Evolutionary conservation across 192 early-diverging fungal species (phyloP), one percentile per base, ranked within the genome.

Genomic region (Backusella parvicylindrica): DNA sequence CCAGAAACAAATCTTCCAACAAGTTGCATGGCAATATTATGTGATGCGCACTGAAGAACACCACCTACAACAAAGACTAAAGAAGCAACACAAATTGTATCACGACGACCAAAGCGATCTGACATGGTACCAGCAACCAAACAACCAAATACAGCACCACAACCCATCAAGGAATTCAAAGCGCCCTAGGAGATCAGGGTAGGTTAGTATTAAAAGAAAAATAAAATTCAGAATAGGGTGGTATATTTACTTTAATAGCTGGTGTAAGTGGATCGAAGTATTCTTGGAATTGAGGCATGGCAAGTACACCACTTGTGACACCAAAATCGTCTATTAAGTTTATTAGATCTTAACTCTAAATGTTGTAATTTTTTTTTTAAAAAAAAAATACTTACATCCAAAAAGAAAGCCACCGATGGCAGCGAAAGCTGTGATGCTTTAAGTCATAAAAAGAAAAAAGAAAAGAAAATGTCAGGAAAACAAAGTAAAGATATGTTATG

Each of bases 381-480:
- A 47, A 47, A 47, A 23, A 23, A 60, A 60, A 60, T 26, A 60
- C 53, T 23, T 60, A 60, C 53, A 94, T 68, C 93, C 93, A 77
- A 92, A 93, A 64, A 92, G 79, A 67, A 92, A 82, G 6, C 90
- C 91, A 71, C 88, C 91, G 64, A 92, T 74, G 65, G 89, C 85
- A 33, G 90, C 85, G 67, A 91, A 84, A 73, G 75, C 83, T 53
- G 77, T 79, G 69, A 84, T 76, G 71, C 77, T 77, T 70, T 74
- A 72, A 70, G 70, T 32, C 15, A 47, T 16, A 65, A 50, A 35
- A 23, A 49, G 3, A 43, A 65, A 50, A 35, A 23, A 49, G 3
- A 43, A 15, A 38, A 31, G 6, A 23, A 36, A 68, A 49, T 33
- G n/a, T 60, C 23, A 60, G 26, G 50, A 56, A 60, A 60, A 13